Evolutionary conservation across 306 rosid species (phyloP), one percentile per base, ranked within the genome.

Genomic region (Lotus japonicus): DNA sequence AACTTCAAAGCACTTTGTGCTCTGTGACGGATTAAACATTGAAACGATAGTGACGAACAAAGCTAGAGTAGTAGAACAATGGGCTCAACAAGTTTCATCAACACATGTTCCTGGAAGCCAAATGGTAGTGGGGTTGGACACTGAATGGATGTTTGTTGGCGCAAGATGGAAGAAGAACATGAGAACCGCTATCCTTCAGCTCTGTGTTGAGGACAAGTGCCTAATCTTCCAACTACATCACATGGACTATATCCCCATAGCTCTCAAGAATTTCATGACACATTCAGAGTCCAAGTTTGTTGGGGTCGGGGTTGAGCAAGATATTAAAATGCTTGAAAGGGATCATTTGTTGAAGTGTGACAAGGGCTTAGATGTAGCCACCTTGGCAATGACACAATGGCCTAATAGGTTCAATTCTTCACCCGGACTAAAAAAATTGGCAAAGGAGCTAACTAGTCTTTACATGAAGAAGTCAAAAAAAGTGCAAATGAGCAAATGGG

Each of bases 151-250:
- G 23, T 7, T 38, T 10, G 10, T 4, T 3, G 52, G 1, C 8
- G 2, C n/a, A 58, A n/a, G 15, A 33, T 2, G 51, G 0, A 46
- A 10, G 23, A 41, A 59, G 0, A 36, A n/a, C n/a, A 56, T 21
- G 56, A 51, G 64, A 54, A 50, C 44, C 0, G 80, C 78, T 0
- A 44, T 59, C 13, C 26, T 79, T 0, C 78, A 75, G 5, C 33
- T 80, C 0, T 80, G 84, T 12, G 31, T 57, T 5, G 73, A 74
- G 11, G 45, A 69, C 7, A 69, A 38, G 48, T 79, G 83, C 14
- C 3, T 74, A 3, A 79, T 79, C 13, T 2, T 80, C 12, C 78
- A 70, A 33, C 4, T 75, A 0, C 12, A n/a, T 5, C 19, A 10
- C 0, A 36, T 58, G 36, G 28, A 57, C 4, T 4, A 42, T 3